A percentile compares a stretch with the other conserved stretches of the same genome.
Evolutionary conservation across 495 filamentous ascomycete species (phyloP).

Genomic region (Penicillium ucsense): DNA sequence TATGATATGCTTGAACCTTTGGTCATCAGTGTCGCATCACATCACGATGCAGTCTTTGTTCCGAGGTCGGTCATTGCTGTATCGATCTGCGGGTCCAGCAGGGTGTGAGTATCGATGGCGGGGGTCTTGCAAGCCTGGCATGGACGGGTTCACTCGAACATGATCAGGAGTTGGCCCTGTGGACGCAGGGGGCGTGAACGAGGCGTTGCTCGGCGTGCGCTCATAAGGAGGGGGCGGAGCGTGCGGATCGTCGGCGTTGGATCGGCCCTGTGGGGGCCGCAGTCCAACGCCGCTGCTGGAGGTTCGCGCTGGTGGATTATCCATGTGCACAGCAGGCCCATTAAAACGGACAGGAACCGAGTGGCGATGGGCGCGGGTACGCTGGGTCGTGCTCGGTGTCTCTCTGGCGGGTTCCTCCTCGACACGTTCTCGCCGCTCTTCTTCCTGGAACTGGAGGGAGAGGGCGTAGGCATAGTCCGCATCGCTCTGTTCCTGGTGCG

Average conservation of each 20-base stretch:
- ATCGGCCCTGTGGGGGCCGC: slow-evolving; percentile 12
- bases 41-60: slow-evolving; percentile 39
- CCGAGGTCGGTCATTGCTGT: slow-evolving; percentile 11
- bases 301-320: slow-evolving; percentile 10
- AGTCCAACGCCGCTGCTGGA: slow-evolving; percentile 16
- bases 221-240: slow-evolving; percentile 75
- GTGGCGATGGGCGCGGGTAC: background rate
- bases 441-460: slow-evolving; percentile 38
- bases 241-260: slow-evolving; percentile 34
- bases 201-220: slow-evolving; percentile 55
- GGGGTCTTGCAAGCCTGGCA: slow-evolving; percentile 23
- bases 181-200: slow-evolving; percentile 49
- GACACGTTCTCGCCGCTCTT: slow-evolving; percentile 21
- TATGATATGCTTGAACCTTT: no score
- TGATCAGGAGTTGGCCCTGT: slow-evolving; percentile 36
- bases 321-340: slow-evolving; percentile 8
- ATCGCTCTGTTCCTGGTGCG: slow-evolving; percentile 36
- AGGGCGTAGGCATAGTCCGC: slow-evolving; percentile 42
- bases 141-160: slow-evolving; percentile 11
- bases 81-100: slow-evolving; percentile 9
- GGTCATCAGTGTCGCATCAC: slow-evolving; percentile 13
- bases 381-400: no score
- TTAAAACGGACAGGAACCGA: slow-evolving; percentile 2
- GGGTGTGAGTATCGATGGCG: slow-evolving; percentile 7
- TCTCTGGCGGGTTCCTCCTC: background rate